phyloP scores from a whole-genome alignment of 371 early-diverging fungal species.

The Mortierella polycephala region DNA sequence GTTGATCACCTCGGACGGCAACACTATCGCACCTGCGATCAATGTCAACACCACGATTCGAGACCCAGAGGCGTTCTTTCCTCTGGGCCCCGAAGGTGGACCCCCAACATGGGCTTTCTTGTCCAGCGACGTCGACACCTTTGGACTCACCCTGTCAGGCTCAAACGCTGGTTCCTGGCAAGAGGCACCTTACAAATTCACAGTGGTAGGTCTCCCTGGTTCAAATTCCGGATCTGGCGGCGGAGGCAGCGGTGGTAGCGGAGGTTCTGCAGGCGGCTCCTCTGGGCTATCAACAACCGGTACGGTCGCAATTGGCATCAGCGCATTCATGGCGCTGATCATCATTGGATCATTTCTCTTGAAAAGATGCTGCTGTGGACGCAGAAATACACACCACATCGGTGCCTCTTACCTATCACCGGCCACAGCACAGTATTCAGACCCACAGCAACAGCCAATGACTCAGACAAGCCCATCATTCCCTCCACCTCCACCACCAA shows the following conservation, averaged over 20 bases:
- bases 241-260: not conserved
- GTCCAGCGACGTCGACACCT: not conserved
- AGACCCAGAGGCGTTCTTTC: slow-evolving; percentile 5
- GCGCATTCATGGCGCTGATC: too few species aligned
- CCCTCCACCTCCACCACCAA: not conserved
- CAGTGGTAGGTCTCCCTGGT: not conserved
- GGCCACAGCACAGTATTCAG: not conserved
- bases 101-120: slow-evolving; percentile 18
- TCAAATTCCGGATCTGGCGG: not conserved
- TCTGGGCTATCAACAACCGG: not conserved
- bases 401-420: too few species aligned
- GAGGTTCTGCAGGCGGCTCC: not conserved
- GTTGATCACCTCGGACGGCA: slow-evolving; percentile 15
- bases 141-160: slow-evolving; percentile 7
- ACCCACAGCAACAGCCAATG: not conserved
- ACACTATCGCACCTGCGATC: not conserved
- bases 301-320: too few species aligned
- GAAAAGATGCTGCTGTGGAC: too few species aligned
- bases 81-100: slow-evolving; percentile 5
- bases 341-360: too few species aligned
- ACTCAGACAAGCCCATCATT: not conserved
- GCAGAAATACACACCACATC: too few species aligned
- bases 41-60: not conserved
- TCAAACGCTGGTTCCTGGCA: slow-evolving; percentile 8
- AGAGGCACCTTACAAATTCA: not conserved